Evolutionary conservation across 306 rosid genomes (phyloP), one percentile per base, ranked within the genome.

Genomic region (Lotus japonicus): DNA sequence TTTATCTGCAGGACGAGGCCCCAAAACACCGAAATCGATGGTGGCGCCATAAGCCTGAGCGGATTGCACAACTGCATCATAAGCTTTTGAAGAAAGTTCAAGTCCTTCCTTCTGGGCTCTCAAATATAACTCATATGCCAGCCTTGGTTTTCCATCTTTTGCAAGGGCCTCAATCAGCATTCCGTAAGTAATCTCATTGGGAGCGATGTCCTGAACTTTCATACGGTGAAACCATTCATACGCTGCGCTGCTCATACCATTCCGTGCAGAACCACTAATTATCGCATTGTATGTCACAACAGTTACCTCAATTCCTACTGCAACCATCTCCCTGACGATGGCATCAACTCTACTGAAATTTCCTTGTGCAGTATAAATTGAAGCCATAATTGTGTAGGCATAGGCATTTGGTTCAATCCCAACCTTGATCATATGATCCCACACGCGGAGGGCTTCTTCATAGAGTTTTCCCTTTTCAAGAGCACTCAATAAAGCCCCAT

Each of bases 401-500:
- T 90, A 88, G 55, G 83, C 66, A 73, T 95, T 88, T 42, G 99
- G 97, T 52, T 77, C 58, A 7, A 95, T 49, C 51, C 99, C 95
- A 19, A 95, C 88, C 76, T 83, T 87, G 39, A 95, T 15, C 96
- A 95, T 90, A 81, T 90, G 96, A 53, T 95, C 84, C 96, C 95
- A 90, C 56, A 95, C 99, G 10, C 21, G 83, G 6, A 86, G 82
- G 2, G 99, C 99, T 62, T 95, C 96, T 4, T 84, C 88, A 2
- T 94, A 95, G 56, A 85, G 95, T 69, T 88, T 94, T 44, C 97
- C 97, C 75, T 94, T 94, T 48, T 94, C 99, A 23, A 94, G 91
- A 18, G 99, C 97, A 58, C 97, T 88, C 66, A 95, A 85, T 76
- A 95, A 81, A 39, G 99, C 97, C 46, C 96, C 97, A 6, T 95